Percentiles rank a stretch among this genome's conserved stretches.
These are phyloP conservation scores for Penicillium silybi DNA, from an alignment of 495 filamentous ascomycete species.

Conservation along the genomic window DNA sequence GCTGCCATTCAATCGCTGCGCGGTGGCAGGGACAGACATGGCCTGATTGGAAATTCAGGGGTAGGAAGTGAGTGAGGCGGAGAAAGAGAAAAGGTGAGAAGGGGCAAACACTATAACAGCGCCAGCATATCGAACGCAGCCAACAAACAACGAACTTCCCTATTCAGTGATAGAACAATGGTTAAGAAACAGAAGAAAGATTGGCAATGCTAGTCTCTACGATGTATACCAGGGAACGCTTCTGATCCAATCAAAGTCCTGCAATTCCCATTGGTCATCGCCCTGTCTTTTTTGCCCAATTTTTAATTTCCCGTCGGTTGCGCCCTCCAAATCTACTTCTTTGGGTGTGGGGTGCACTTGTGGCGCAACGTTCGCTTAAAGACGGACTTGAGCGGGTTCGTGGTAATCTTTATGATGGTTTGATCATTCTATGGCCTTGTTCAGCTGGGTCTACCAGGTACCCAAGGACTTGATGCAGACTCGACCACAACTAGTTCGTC, in stretches of 20 bases:
- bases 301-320: background rate
- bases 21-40: slow-evolving; percentile 11
- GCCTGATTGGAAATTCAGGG: slow-evolving; percentile 9
- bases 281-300: background rate
- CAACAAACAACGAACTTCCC: background rate
- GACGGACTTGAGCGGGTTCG: background rate
- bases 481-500: background rate
- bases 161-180: background rate
- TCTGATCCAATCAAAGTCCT: slow-evolving; percentile 2
- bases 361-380: slow-evolving; percentile 1
- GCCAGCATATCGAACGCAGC: background rate
- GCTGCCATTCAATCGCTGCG: slow-evolving; percentile 15
- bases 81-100: background rate
- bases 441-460: background rate
- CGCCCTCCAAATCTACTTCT: background rate
- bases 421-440: background rate
- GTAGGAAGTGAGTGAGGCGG: background rate
- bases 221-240: slow-evolving; percentile 7
- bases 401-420: background rate
- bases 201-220: background rate
- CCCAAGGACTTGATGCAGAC: background rate
- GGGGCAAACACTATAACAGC: background rate
- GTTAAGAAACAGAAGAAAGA: background rate
- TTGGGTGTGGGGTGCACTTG: background rate
- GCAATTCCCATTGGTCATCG: slow-evolving; percentile 9